Conservation (phyloP, 805 yeast species). For the Kluyveromyces lactis region DNA sequence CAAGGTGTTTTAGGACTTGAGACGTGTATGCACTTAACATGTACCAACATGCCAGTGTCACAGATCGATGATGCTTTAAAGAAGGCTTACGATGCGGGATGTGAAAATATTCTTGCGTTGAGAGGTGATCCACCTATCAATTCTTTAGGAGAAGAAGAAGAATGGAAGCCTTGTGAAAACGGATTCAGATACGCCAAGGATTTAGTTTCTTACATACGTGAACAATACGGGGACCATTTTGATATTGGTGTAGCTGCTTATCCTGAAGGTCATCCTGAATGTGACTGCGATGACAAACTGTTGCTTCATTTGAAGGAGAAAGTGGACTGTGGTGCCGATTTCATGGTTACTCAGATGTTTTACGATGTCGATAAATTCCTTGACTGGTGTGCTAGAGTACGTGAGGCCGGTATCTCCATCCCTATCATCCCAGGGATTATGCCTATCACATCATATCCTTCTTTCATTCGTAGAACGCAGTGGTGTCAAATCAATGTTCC, state of each 20-base stretch:
- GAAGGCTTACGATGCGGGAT: constrained; percentile 83
- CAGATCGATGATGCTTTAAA: constrained; percentile 78
- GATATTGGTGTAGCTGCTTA: constrained; percentile 95
- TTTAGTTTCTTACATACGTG: constrained; percentile 66
- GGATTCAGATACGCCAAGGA: constrained; percentile 87
- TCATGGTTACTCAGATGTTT: constrained; percentile 83
- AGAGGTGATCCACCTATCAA: constrained; percentile 92
- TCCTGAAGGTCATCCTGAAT: constrained; percentile 97
- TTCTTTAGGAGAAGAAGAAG: constrained; percentile 7
- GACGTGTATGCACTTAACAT: constrained; percentile 96
- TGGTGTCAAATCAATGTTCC: constrained; percentile 91
- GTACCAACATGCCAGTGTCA: constrained; percentile 84
- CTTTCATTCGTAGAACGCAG: constrained; percentile 85
- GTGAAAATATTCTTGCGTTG: constrained; percentile 88
- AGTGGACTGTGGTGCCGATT: constrained; percentile 90
- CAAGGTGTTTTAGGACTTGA: constrained; percentile 87
- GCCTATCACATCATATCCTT: constrained; percentile 95
- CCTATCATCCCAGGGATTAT: constrained; percentile 97
- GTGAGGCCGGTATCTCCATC: constrained; percentile 63
- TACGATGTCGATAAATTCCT: constrained; percentile 81
- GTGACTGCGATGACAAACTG: constrained; percentile 44
- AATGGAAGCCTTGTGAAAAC: constrained; percentile 46
- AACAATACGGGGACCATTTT: constrained; percentile 77
- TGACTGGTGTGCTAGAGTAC: constrained; percentile 66
- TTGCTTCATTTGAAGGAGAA: constrained; percentile 61